phyloP scores from a whole-genome alignment of 441 rosid species.

The Gossypium trilobum region DNA sequence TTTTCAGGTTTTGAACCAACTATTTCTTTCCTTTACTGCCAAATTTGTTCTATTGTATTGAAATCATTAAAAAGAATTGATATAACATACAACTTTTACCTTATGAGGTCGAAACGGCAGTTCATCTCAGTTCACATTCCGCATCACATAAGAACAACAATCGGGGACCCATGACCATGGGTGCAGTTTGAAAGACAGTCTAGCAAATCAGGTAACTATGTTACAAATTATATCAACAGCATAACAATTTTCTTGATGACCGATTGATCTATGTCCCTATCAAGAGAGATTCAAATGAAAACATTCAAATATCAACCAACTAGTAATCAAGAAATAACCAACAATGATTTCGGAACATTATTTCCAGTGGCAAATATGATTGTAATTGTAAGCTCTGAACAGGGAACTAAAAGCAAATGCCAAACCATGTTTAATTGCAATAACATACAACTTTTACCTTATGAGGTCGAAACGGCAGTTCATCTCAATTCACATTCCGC shows the following conservation, averaged over 20 bases:
- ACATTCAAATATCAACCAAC: not conserved
- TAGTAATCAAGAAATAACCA: not conserved
- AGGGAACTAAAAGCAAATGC: not conserved
- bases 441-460: not conserved
- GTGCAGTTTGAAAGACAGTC: not conserved
- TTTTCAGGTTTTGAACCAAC: not conserved
- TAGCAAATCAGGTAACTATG: not conserved
- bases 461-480: not conserved
- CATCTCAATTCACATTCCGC: not conserved
- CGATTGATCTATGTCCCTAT: not conserved
- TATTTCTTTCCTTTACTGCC: not conserved
- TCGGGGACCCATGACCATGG: no score
- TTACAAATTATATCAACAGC: not conserved
- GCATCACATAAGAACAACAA: not conserved
- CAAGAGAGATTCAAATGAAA: not conserved
- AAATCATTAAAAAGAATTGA: not conserved
- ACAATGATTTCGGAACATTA: not conserved
- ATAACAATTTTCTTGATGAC: not conserved
- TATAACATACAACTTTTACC: not conserved
- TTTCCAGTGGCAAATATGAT: not conserved
- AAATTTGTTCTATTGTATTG: not conserved
- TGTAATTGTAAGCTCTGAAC: not conserved
- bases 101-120: not conserved
- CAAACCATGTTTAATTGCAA: not conserved
- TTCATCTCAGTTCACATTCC: not conserved